Evolutionary conservation across 2,329 filamentous ascomycete species (phyloP).

Genomic region (Chaetomium olivaceum): DNA sequence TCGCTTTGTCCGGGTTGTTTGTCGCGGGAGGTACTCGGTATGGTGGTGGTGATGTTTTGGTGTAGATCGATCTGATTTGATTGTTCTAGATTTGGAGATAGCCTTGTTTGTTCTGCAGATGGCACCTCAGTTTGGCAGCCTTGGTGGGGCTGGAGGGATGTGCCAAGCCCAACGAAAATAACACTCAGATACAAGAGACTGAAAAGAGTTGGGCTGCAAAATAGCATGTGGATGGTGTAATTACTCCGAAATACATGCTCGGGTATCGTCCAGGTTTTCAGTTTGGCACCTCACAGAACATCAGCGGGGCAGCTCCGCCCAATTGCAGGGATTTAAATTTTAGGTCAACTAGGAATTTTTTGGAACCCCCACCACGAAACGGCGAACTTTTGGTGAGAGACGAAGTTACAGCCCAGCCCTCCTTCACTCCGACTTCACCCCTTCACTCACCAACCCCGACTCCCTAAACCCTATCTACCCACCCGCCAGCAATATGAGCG

Average conservation of each 20-base stretch:
- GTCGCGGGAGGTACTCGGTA: slow-evolving; percentile 1
- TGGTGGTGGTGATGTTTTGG: neutral
- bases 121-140: slow-evolving; percentile 20
- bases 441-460: slow-evolving; percentile 1
- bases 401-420: neutral
- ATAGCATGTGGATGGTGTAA: neutral
- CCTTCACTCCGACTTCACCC: neutral
- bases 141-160: slow-evolving; percentile 20
- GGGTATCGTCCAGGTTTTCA: neutral
- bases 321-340: neutral
- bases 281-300: neutral
- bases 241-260: neutral
- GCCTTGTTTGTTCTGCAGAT: slow-evolving; percentile 24
- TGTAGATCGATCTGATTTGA: neutral
- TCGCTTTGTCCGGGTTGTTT: neutral
- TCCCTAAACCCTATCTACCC: slow-evolving; percentile 18
- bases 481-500: slow-evolving; percentile 42
- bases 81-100: slow-evolving; percentile 10
- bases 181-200: neutral
- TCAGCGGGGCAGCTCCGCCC: slow-evolving; percentile 16
- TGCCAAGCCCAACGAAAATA: neutral
- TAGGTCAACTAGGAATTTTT: slow-evolving; percentile 25
- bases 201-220: neutral
- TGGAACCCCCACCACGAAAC: slow-evolving; percentile 28
- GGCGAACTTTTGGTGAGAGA: neutral